Evolutionary conservation across 129 eudicot species (phyloP).

Genomic region (Flaveria sonorensis): DNA sequence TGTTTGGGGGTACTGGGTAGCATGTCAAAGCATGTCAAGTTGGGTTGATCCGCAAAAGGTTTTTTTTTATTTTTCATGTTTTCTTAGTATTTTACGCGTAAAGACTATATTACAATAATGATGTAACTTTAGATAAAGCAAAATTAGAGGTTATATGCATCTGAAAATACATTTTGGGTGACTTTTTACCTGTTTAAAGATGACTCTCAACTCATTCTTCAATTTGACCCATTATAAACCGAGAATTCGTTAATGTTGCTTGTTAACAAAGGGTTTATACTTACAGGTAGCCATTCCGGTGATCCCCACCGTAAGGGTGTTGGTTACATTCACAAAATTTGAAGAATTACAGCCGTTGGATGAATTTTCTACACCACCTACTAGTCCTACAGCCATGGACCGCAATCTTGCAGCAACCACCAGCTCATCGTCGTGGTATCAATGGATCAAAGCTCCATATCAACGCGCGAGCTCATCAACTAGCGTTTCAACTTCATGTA

Average conservation of each 20-base stretch:
- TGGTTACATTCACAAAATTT: slow-evolving; percentile 84
- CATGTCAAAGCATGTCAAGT: background rate
- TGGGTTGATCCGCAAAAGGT: background rate
- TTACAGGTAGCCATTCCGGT: slow-evolving; percentile 84
- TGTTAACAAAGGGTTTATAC: background rate
- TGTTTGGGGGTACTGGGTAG: background rate
- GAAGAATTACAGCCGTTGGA: slow-evolving; percentile 75
- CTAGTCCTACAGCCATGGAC: slow-evolving; percentile 61
- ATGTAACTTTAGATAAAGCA: background rate
- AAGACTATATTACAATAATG: background rate
- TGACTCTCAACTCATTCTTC: background rate
- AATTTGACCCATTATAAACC: background rate
- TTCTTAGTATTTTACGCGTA: background rate
- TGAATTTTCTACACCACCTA: slow-evolving; percentile 82
- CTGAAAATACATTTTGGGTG: background rate
- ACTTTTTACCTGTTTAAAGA: background rate
- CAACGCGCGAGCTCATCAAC: slow-evolving; percentile 53
- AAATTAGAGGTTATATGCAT: background rate
- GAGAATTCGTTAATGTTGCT: background rate
- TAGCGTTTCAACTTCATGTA: slow-evolving; percentile 41
- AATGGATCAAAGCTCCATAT: slow-evolving; percentile 78
- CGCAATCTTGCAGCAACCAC: slow-evolving; percentile 38
- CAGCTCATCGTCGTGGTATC: slow-evolving; percentile 65
- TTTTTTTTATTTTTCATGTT: background rate
- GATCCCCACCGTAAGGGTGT: slow-evolving; percentile 75